These are phyloP conservation scores for Metschnikowia cerradonensis DNA, from an alignment of 805 yeast genomes.

Conservation along the genomic window DNA sequence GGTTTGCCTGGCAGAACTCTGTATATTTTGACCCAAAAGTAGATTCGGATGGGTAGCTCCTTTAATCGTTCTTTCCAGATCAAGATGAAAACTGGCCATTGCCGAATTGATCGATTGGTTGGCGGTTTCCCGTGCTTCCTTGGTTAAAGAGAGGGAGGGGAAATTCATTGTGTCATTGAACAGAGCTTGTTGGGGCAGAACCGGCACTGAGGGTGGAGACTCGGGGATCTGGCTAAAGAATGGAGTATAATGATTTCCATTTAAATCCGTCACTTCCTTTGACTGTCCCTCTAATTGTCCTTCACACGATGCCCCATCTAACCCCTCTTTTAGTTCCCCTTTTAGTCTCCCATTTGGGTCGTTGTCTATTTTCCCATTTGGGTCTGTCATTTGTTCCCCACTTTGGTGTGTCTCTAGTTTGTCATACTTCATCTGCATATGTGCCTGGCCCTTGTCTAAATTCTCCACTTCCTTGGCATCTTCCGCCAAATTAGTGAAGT, in stretches of 20 bases:
- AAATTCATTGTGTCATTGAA: background rate
- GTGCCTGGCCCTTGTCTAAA: background rate
- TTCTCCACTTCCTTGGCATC: background rate
- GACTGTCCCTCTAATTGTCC: too few species aligned
- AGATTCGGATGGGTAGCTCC: background rate
- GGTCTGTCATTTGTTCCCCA: background rate
- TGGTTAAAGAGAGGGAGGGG: background rate
- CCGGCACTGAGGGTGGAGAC: conserved; percentile 42
- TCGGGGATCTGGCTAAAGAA: conserved; percentile 35
- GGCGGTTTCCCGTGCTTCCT: background rate
- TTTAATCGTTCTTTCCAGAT: background rate
- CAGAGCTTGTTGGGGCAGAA: conserved; percentile 27
- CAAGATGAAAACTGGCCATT: conserved; percentile 28
- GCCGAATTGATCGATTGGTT: background rate
- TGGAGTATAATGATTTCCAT: conserved; percentile 5
- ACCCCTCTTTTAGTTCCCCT: too few species aligned
- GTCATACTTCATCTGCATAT: too few species aligned
- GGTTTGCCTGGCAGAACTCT: background rate
- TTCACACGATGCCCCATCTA: too few species aligned
- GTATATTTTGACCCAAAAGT: background rate
- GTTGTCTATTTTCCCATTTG: too few species aligned
- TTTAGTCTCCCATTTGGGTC: too few species aligned
- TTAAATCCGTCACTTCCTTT: too few species aligned
- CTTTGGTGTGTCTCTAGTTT: background rate
- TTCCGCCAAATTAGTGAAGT: conserved; percentile 37